Percentiles rank a stretch among this genome's conserved stretches.
Conservation (phyloP, 768 basidiomycete species). For the Pulveroboletus sp. region DNA sequence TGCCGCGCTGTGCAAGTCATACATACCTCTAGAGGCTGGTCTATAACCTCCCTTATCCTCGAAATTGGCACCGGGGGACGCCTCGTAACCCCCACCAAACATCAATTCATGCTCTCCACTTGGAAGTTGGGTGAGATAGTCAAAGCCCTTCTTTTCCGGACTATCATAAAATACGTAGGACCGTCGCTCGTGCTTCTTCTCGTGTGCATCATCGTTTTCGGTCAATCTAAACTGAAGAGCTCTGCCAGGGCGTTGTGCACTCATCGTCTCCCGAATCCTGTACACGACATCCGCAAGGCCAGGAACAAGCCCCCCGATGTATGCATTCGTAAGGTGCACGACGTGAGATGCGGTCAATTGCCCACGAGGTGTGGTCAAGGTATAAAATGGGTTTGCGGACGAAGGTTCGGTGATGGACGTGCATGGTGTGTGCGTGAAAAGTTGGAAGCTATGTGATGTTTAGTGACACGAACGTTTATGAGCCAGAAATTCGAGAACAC, state of each 20-base stretch:
- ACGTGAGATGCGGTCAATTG: constrained; percentile 37
- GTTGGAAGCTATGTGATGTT: constrained; percentile 27
- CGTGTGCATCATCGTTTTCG: background rate
- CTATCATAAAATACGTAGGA: constrained; percentile 57
- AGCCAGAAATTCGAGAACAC: constrained; percentile 2
- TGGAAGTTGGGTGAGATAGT: constrained; percentile 66
- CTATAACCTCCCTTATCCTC: constrained; percentile 12
- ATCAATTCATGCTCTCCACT: constrained; percentile 47
- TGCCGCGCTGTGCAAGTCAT: constrained; percentile 34
- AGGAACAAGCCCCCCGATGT: constrained; percentile 43
- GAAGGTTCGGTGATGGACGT: constrained; percentile 30
- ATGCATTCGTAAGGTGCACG: constrained; percentile 54
- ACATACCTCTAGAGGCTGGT: constrained; percentile 27
- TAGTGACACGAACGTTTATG: background rate
- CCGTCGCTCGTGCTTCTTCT: constrained; percentile 36
- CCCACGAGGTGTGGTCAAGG: constrained; percentile 41
- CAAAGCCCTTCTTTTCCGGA: constrained; percentile 38
- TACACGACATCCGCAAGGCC: constrained; percentile 31
- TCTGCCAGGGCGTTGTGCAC: constrained; percentile 54
- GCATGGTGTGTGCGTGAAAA: constrained; percentile 44
- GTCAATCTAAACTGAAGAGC: constrained; percentile 19
- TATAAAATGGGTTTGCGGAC: constrained; percentile 29
- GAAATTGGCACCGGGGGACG: constrained; percentile 6
- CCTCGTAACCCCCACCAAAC: constrained; percentile 58
- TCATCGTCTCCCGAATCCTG: constrained; percentile 50